phyloP scores from a whole-genome alignment of 164 flowering plant species.

The Berberis vulgaris region DNA sequence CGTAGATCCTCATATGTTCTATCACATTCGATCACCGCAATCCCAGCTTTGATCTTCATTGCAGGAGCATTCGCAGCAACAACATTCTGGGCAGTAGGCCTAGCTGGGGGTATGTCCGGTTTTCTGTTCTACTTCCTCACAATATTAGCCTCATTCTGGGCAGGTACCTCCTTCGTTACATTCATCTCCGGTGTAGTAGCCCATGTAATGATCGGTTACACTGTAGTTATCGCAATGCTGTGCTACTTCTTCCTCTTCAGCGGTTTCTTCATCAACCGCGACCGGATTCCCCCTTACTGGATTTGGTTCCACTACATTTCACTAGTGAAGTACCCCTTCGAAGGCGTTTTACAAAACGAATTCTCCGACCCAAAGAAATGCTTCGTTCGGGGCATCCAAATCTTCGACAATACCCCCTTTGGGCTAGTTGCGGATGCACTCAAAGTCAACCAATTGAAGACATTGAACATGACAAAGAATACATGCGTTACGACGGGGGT shows the following conservation, averaged over 20 bases:
- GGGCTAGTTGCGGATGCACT: constrained; percentile 29
- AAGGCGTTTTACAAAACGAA: constrained; percentile 71
- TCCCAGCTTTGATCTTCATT: constrained; percentile 60
- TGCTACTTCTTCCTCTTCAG: constrained; percentile 88
- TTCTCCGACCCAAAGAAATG: constrained; percentile 49
- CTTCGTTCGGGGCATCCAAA: constrained; percentile 69
- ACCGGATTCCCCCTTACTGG: constrained; percentile 80
- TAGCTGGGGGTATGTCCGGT: constrained; percentile 59
- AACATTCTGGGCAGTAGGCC: constrained; percentile 77
- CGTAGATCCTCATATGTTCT: constrained; percentile 82
- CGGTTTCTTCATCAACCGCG: constrained; percentile 80
- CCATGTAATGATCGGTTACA: constrained; percentile 78
- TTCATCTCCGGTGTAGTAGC: constrained; percentile 78
- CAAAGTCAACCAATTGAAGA: constrained; percentile 38
- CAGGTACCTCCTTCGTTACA: constrained; percentile 86
- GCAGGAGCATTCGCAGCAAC: constrained; percentile 51
- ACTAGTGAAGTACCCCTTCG: constrained; percentile 78
- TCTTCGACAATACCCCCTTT: constrained; percentile 78
- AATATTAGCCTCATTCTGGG: constrained; percentile 82
- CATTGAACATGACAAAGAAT: constrained; percentile 33
- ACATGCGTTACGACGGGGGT: constrained; percentile 58
- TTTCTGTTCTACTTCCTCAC: constrained; percentile 60
- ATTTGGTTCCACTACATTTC: constrained; percentile 91
- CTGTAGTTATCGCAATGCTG: constrained; percentile 66
- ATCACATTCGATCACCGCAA: constrained; percentile 48